Percentiles rank a stretch among this genome's conserved stretches.
Conservation (phyloP, 768 basidiomycete genomes). For the Artomyces pyxidatus region DNA sequence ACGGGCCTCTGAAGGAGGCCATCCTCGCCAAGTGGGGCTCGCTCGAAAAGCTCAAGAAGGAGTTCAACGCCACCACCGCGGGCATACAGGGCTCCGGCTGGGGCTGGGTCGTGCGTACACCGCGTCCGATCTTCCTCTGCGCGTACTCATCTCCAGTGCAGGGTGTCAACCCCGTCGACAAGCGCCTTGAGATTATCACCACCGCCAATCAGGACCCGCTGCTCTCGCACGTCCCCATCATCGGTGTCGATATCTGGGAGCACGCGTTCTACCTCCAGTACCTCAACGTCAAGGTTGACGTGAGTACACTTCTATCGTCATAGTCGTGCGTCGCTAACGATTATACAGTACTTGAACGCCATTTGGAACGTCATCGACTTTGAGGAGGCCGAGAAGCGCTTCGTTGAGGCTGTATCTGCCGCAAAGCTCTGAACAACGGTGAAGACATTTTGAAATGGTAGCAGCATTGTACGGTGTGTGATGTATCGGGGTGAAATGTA, state of each 20-base stretch:
- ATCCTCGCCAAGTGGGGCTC: slow-evolving; percentile 59
- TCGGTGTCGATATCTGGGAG: slow-evolving; percentile 94
- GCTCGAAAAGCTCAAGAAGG: slow-evolving; percentile 62
- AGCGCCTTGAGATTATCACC: slow-evolving; percentile 78
- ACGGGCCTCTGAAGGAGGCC: slow-evolving; percentile 60
- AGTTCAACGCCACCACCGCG: slow-evolving; percentile 80
- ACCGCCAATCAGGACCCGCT: slow-evolving; percentile 97
- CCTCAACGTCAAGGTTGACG: slow-evolving; percentile 89
- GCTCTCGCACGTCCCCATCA: slow-evolving; percentile 65
- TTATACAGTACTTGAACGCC: slow-evolving; percentile 57
- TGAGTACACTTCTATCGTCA: slow-evolving; percentile 33
- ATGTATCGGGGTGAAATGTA: too few relatives aligned
- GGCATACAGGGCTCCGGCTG: slow-evolving; percentile 91
- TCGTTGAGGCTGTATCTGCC: slow-evolving; percentile 31
- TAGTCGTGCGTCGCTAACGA: background rate
- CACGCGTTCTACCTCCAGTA: slow-evolving; percentile 97
- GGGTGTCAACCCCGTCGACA: slow-evolving; percentile 62
- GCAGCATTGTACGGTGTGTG: too few relatives aligned
- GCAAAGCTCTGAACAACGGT: slow-evolving; percentile 34
- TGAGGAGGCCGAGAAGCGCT: slow-evolving; percentile 69
- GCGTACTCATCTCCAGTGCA: too few relatives aligned
- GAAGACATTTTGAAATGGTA: too few relatives aligned
- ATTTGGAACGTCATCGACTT: slow-evolving; percentile 70
- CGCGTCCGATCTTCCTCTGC: background rate
- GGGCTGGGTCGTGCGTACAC: slow-evolving; percentile 83